Evolutionary conservation across 148 eudicot genomes (phyloP), one percentile per base, ranked within the genome.

Genomic region (Bassia scoparia): DNA sequence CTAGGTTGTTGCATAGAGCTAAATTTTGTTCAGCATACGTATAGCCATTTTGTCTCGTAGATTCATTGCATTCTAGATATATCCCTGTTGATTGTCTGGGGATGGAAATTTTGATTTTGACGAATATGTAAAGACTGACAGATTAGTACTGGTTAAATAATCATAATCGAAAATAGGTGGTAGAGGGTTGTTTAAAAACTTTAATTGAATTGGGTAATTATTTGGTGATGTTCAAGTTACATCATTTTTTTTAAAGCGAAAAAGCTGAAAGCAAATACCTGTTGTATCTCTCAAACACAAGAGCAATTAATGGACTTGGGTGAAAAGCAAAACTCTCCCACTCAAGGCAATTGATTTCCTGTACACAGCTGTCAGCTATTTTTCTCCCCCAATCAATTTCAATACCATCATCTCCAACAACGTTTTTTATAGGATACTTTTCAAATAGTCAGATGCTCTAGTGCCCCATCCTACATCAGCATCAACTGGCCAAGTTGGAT

Each of bases 341-440:
- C 78, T 92, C 97, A 68, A 95, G 84, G 87, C 99, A 87, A 79
- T 88, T 90, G 63, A 95, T 95, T 83, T 95, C 99, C 70, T 86
- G 88, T 67, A 95, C 89, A 89, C 88, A 87, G 55, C 81, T 82
- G 76, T 95, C 87, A 35, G 90, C 99, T 49, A 88, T 72, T 82
- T 95, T 97, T 54, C 97, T 96, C 78, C 88, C 99, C 99, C 99
- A 95, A 61, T 95, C 97, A 70, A 95, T 90, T 77, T 88, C 88
- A 33, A 62, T 53, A 59, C 99, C 99, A 73, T 92, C 96, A 76
- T 95, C 96, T 31, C 94, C 97, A 18, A 89, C 80, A 38, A 92
- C 84, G 78, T 95, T 95, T 56, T 81, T 87, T 11, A 95, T 95
- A 18, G 99, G 85, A 59, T 92, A 83, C 77, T 87, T 77, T 60